phyloP scores from a whole-genome alignment of 2,329 filamentous ascomycete genomes.

The Stylonectria norvegica region DNA sequence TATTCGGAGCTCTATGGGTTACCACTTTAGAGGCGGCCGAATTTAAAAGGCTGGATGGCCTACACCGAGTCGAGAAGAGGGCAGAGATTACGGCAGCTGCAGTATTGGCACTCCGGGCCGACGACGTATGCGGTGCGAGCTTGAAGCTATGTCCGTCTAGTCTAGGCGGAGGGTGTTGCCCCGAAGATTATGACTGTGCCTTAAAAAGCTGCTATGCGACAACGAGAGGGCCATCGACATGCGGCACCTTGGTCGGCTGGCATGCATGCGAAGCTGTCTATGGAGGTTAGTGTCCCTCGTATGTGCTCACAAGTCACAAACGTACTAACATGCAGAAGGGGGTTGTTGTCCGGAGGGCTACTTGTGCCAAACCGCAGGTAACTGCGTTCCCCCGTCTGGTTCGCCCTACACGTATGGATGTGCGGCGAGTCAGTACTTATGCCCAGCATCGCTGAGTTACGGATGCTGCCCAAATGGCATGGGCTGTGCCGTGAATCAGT shows the following conservation, averaged over 20 bases:
- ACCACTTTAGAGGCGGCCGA: slow-evolving; percentile 23
- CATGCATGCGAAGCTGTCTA: slow-evolving; percentile 39
- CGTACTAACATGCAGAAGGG: slow-evolving; percentile 31
- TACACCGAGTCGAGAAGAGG: slow-evolving; percentile 31
- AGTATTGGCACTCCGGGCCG: slow-evolving; percentile 15
- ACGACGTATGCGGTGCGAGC: slow-evolving; percentile 25
- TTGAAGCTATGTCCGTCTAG: slow-evolving; percentile 36
- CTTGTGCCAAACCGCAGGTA: slow-evolving; percentile 37
- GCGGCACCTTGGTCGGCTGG: slow-evolving; percentile 36
- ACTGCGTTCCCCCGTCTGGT: slow-evolving; percentile 45
- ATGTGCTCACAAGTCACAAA: not conserved
- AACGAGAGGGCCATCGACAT: slow-evolving; percentile 40
- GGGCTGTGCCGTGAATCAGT: slow-evolving; percentile 46
- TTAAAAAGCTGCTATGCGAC: slow-evolving; percentile 46
- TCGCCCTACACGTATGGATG: slow-evolving; percentile 40
- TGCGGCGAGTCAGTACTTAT: slow-evolving; percentile 43
- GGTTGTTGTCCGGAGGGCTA: slow-evolving; percentile 46
- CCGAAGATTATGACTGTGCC: slow-evolving; percentile 46
- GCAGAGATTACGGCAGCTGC: slow-evolving; percentile 21
- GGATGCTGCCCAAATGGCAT: slow-evolving; percentile 52
- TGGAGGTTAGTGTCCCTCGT: slow-evolving; percentile 30
- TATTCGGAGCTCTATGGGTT: slow-evolving; percentile 19
- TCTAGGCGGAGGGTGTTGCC: slow-evolving; percentile 47
- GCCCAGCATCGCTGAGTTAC: slow-evolving; percentile 47
- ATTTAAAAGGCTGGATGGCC: slow-evolving; percentile 28